phyloP scores from a whole-genome alignment of 2,329 filamentous ascomycete species.

The Fusarium denticulatum region DNA sequence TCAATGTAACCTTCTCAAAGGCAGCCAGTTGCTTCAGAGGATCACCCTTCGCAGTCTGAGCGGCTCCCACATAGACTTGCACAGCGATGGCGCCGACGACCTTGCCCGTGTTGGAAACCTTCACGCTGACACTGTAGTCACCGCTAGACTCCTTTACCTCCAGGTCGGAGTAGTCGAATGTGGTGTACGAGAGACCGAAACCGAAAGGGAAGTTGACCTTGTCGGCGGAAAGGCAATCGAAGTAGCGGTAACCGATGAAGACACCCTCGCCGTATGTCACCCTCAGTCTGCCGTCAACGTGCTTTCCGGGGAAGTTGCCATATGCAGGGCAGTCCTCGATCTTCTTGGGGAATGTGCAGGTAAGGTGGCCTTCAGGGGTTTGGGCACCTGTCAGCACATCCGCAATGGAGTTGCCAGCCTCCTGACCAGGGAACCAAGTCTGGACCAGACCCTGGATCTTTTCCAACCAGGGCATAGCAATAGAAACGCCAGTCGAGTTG shows the following conservation, averaged over 20 bases:
- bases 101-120: conserved; percentile 67
- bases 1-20: conserved; percentile 67
- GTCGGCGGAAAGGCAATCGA: conserved; percentile 67
- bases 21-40: conserved; percentile 71
- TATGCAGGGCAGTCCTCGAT: conserved; percentile 72
- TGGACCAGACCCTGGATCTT: conserved; percentile 69
- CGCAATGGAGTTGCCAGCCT: conserved; percentile 74
- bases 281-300: conserved; percentile 57
- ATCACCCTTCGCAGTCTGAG: conserved; percentile 29
- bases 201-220: conserved; percentile 73
- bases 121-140: conserved; percentile 56
- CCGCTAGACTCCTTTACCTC: conserved; percentile 45
- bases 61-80: conserved; percentile 60
- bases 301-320: conserved; percentile 67
- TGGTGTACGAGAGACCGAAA: conserved; percentile 55
- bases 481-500: conserved; percentile 71
- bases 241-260: conserved; percentile 75
- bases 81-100: conserved; percentile 62
- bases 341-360: conserved; percentile 68
- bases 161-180: conserved; percentile 72
- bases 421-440: conserved; percentile 77
- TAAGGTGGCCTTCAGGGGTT: conserved; percentile 72
- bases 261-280: conserved; percentile 76
- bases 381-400: conserved; percentile 72
- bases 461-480: conserved; percentile 67